Evolutionary conservation across 1,139 yeast species (phyloP).

Genomic region (Debaryomyces nepalensis): DNA sequence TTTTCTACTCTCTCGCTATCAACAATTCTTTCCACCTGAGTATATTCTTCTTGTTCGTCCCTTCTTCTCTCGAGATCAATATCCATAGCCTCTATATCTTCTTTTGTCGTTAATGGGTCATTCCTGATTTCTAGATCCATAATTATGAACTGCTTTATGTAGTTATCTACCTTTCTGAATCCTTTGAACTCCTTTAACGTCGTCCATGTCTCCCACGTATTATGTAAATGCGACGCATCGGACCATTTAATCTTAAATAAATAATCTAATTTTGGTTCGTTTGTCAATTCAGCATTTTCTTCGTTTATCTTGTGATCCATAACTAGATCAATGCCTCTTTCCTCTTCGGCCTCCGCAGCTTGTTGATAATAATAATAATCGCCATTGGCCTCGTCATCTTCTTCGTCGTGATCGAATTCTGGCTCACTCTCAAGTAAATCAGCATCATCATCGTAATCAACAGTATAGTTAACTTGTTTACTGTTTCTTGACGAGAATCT

Average conservation of each 20-base stretch:
- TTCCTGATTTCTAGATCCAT: slow-evolving; percentile 74
- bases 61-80: slow-evolving; percentile 82
- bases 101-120: slow-evolving; percentile 82
- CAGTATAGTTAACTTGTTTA: slow-evolving; percentile 72
- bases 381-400: slow-evolving; percentile 33
- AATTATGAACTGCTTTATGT: slow-evolving; percentile 75
- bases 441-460: slow-evolving; percentile 72
- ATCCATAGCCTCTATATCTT: slow-evolving; percentile 92
- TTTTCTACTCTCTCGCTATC: slow-evolving; percentile 75
- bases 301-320: slow-evolving; percentile 55
- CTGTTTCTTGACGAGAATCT: slow-evolving; percentile 81
- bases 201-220: slow-evolving; percentile 86
- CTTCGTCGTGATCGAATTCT: slow-evolving; percentile 40
- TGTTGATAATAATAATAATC: slow-evolving; percentile 48
- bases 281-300: slow-evolving; percentile 42
- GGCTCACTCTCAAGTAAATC: slow-evolving; percentile 62
- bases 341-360: slow-evolving; percentile 42
- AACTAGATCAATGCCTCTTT: slow-evolving; percentile 53
- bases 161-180: slow-evolving; percentile 84
- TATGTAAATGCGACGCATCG: slow-evolving; percentile 87
- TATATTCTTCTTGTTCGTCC: slow-evolving; percentile 84
- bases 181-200: slow-evolving; percentile 67
- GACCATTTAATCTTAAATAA: slow-evolving; percentile 85
- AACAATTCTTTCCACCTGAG: slow-evolving; percentile 87
- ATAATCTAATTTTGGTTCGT: slow-evolving; percentile 63